Base-by-base conservation (phyloP, 2,329 filamentous ascomycete genomes). In the Colletotrichum liaoningense region DNA sequence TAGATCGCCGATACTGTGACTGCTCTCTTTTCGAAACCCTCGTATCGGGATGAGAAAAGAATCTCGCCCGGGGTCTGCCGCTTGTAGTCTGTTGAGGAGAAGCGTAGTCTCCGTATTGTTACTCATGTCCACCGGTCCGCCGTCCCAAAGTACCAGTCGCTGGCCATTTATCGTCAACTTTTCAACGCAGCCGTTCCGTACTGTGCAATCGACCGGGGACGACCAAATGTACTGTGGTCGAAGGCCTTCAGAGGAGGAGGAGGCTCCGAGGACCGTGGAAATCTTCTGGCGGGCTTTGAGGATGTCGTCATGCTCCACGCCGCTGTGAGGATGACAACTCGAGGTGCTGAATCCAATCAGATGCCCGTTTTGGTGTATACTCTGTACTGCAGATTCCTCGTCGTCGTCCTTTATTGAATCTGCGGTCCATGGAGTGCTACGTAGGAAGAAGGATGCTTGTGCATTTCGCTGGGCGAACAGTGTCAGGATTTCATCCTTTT, bases 151-250 rank as follows among this genome's bases (percentile, higher is more conserved):
- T 2, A 67, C 65, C 16, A 67, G 42, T n/a, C 65, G 28, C 30
- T 59, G 55, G n/a, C 56, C 65, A 19, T 49, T 46, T 4, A 62
- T 22, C 0, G 65, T 62, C n/a, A 67, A 33, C 16, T 24, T 67
- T 46, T 67, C 65, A 7, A 62, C 56, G n/a, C 65, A 67, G 26
- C 56, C 65, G 6, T 67, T 67, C 9, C 52, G n/a, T 38, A 67
- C 57, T n/a, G 30, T 67, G 11, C 65, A 67, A 55, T 22, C 16
- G 1, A 26, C n/a, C 0, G 56, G 65, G 24, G 56, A 55, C 11
- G 52, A 16, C n/a, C 56, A 28, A 5, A 62, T 24, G 14, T 67
- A 67, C n/a, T 30, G 42, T 2, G 56, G 65, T 19, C 49, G 65
- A n/a, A 22, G 26, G 4, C 16, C 19, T 6, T 19, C 24, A 4